phyloP scores from a whole-genome alignment of 805 yeast genomes.

The Candida hispaniensis region DNA sequence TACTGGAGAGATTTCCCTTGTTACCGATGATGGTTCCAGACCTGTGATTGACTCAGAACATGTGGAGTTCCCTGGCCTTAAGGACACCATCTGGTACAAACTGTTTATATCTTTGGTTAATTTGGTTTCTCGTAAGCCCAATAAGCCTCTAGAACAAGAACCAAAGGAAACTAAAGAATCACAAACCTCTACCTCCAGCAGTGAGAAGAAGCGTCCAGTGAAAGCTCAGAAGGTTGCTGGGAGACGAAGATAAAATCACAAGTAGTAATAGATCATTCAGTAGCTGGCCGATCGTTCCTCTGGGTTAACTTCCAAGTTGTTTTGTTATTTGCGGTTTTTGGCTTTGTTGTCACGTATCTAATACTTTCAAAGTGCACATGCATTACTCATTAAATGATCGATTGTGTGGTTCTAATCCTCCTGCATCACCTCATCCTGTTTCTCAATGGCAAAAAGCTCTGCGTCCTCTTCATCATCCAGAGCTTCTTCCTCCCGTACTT shows the following conservation, averaged over 20 bases:
- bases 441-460: conserved; percentile 5
- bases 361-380: too few species aligned
- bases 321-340: too few species aligned
- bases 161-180: conserved; percentile 11
- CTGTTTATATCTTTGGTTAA: conserved; percentile 22
- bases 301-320: too few species aligned
- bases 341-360: too few species aligned
- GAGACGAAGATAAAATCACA: too few species aligned
- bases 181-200: conserved; percentile 13
- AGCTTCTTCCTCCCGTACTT: conserved; percentile 1
- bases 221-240: conserved; percentile 20
- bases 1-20: conserved; percentile 27
- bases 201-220: conserved; percentile 17
- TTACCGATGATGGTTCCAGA: conserved; percentile 25
- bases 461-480: conserved; percentile 1
- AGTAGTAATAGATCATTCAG: too few species aligned
- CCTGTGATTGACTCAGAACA: conserved; percentile 25
- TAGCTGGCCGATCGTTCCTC: too few species aligned
- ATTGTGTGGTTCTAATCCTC: too few species aligned
- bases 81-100: conserved; percentile 26
- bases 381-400: too few species aligned
- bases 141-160: conserved; percentile 6
- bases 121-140: conserved; percentile 19
- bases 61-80: conserved; percentile 27
- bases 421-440: conserved; percentile 8